phyloP scores from a whole-genome alignment of 2,329 filamentous ascomycete genomes.

The Chaetomium globosum region DNA sequence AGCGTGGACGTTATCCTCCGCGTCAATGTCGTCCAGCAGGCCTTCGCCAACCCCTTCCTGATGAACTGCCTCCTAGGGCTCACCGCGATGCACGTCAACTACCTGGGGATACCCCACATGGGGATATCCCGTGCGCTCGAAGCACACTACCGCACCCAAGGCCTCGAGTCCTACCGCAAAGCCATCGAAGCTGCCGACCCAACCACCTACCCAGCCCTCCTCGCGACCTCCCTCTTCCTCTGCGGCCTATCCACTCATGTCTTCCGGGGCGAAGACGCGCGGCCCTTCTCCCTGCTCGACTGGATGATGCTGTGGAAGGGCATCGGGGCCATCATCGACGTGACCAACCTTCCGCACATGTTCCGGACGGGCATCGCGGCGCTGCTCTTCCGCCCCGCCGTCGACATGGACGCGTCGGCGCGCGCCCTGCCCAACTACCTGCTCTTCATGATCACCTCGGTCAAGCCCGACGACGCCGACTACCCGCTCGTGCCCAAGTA shows the following conservation, averaged over 20 bases:
- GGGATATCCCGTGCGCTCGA: constrained; percentile 46
- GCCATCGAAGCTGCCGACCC: constrained; percentile 54
- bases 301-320: constrained; percentile 61
- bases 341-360: constrained; percentile 42
- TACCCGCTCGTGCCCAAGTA: constrained; percentile 47
- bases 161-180: constrained; percentile 55
- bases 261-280: constrained; percentile 52
- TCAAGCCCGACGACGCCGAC: constrained; percentile 46
- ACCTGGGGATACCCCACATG: constrained; percentile 35
- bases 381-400: constrained; percentile 54
- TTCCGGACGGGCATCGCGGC: constrained; percentile 49
- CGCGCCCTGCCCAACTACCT: constrained; percentile 52
- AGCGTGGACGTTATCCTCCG: constrained; percentile 50
- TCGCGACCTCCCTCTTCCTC: constrained; percentile 56
- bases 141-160: constrained; percentile 51
- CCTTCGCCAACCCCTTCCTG: constrained; percentile 57
- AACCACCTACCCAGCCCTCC: constrained; percentile 52
- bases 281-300: constrained; percentile 55
- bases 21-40: constrained; percentile 52
- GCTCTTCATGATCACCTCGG: constrained; percentile 53
- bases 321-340: constrained; percentile 53
- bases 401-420: constrained; percentile 50
- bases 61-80: constrained; percentile 59
- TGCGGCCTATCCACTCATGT: constrained; percentile 54
- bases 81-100: constrained; percentile 53